phyloP scores from a whole-genome alignment of 129 eudicot genomes.

The Apium graveolens region DNA sequence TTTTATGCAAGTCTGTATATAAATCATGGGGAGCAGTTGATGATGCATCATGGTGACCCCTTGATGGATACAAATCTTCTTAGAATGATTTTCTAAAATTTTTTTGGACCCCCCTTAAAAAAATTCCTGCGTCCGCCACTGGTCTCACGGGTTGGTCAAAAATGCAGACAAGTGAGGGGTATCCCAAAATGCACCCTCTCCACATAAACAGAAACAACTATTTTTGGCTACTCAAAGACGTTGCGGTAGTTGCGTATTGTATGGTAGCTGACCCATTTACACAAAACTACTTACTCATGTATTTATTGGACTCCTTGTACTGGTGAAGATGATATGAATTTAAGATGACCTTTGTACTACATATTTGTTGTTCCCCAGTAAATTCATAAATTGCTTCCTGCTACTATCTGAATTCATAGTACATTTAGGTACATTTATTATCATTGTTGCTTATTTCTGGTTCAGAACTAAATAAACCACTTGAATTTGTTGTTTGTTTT shows the following conservation, averaged over 20 bases:
- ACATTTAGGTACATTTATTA: background rate
- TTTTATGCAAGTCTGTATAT: too few species aligned
- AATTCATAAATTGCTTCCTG: background rate
- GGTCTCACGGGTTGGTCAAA: background rate
- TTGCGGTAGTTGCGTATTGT: background rate
- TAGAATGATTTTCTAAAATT: too few species aligned
- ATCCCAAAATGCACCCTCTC: background rate
- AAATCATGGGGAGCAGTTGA: too few species aligned
- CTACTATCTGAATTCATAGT: background rate
- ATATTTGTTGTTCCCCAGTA: background rate
- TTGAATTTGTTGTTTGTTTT: background rate
- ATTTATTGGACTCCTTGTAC: background rate
- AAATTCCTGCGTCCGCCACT: too few species aligned
- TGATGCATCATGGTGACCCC: too few species aligned
- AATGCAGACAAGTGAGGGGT: background rate
- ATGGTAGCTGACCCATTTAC: conserved; percentile 1
- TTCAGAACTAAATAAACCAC: background rate
- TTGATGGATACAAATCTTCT: too few species aligned
- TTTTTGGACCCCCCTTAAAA: too few species aligned
- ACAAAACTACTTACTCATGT: background rate
- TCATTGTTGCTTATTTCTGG: background rate
- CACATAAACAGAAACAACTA: background rate
- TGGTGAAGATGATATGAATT: background rate
- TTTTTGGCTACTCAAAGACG: background rate
- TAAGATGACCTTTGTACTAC: background rate